Conservation (phyloP, 495 filamentous ascomycete species). For the Penicillium subrubescens region DNA sequence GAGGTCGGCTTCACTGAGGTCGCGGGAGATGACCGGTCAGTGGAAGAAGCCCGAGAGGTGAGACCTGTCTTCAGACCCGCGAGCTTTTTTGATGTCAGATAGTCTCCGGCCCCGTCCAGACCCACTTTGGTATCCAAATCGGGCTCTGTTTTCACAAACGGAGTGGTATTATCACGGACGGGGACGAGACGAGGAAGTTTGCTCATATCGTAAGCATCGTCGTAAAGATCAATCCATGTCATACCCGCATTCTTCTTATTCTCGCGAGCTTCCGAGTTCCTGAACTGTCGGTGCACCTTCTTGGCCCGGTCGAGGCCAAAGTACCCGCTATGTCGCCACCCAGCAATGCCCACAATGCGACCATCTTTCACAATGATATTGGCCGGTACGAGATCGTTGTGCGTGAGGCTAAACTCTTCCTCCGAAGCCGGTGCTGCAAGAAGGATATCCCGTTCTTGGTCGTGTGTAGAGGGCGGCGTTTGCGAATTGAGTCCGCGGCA, state of each 20-base stretch:
- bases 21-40: conserved; percentile 34
- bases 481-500: conserved; percentile 42
- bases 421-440: conserved; percentile 28
- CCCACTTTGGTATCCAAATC: conserved; percentile 30
- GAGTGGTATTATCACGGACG: conserved; percentile 22
- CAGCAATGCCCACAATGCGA: conserved; percentile 41
- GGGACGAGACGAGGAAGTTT: conserved; percentile 11
- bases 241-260: conserved; percentile 7
- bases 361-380: conserved; percentile 44
- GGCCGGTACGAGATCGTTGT: conserved; percentile 43
- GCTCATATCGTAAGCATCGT: conserved; percentile 20
- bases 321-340: conserved; percentile 47
- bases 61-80: conserved; percentile 42
- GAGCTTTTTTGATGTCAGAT: conserved; percentile 45
- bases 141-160: conserved; percentile 44
- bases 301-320: conserved; percentile 42
- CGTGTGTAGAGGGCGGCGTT: conserved; percentile 22
- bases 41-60: conserved; percentile 26
- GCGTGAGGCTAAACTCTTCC: conserved; percentile 36
- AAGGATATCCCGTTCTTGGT: conserved; percentile 37
- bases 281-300: conserved; percentile 37
- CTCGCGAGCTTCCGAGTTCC: conserved; percentile 23
- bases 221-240: conserved; percentile 43
- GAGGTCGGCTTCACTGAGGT: conserved; percentile 32
- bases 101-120: conserved; percentile 38